Evolutionary conservation across 148 eudicot genomes (phyloP), one percentile per base, ranked within the genome.

Genomic region (Rhododendron ovatum): DNA sequence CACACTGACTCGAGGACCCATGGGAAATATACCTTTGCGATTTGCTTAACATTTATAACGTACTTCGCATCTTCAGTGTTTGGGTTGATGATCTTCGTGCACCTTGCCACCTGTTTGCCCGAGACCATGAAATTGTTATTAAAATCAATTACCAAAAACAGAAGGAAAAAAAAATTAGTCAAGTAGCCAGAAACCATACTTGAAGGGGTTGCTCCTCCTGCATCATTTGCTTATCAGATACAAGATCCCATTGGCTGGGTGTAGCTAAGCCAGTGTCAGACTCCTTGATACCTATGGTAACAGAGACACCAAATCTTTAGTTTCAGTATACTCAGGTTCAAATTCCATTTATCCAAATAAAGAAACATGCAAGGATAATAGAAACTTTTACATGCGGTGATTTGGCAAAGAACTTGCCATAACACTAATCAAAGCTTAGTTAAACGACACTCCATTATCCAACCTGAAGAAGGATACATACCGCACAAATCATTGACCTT

Each of bases 181-280:
- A 37, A 81, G 47, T n/a, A 26, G 57, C 45, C 33, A 85, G 78
- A 79, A 78, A 86, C 7, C 86, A 59, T 37, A 95, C 99, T 98
- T 98, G 98, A 77, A 98, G 97, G 74, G 99, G 99, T 84, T 98
- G 98, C 89, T 98, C 99, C 89, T 98, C 99, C 90, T 95, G 98
- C 98, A 98, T 95, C 99, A 97, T 97, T 90, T 97, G 99, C 90
- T 95, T 95, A 86, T 98, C 99, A 47, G 99, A 93, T 48, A 95
- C 99, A 87, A 98, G 96, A 89, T 98, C 98, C 99, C 99, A 98
- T 83, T 95, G 99, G 80, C 98, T 94, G 20, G 99, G 99, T 65
- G 98, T 93, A 88, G 99, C 99, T 81, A 98, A 88, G 39, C 99
- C 99, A 87, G 98, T 98, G 88, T 98, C 99, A 79, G 99, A 98